Base-by-base conservation (phyloP, 2,329 filamentous ascomycete species). In the Chrysoporthe puriensis region DNA sequence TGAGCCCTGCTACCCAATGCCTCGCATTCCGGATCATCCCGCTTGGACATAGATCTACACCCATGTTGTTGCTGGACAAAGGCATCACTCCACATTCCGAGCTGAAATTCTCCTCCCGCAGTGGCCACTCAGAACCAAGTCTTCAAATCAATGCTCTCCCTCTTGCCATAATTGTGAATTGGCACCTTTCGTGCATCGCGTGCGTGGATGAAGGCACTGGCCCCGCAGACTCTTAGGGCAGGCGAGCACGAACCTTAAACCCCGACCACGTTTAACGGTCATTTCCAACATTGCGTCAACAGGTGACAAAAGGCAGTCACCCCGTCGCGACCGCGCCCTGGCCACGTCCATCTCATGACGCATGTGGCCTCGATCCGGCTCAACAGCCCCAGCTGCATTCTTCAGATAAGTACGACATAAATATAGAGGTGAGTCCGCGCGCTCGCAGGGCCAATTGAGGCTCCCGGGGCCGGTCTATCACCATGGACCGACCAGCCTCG, bases 401-500 rank as follows among this genome's bases (percentile, higher is more conserved):
- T 54, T 34, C 50, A 54, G 21, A 34, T 32, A 54, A 54, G 26
- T 21, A 34, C 50, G 14, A 6, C 26, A 54, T 32, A 16, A 16
- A 14, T 44, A 3, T 60, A 42, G 43, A 52, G 60, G 18, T n/a
- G 44, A 11, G 9, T 43, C 8, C 21, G 11, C 42, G 50, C 52
- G 21, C 13, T 32, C 21, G 36, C 26, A 9, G 54, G 26, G 52
- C 58, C 61, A 64, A 63, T 50, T 58, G 52, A 66, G 48, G 57
- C 59, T 66, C 64, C 52, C 26, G 43, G 50, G 61, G 60, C 48
- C 48, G 21, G 42, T 58, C 18, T 43, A 59, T 57, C 57, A 14
- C 13, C 54, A 70, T 70, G 68, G 68, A 70, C 44, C 60, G 62
- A 60, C 63, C 68, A 58, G 50, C 52, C 3, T 70, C 68, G 40